Conservation (phyloP, 441 rosid genomes). For the Pelargonium myrrhifolium region DNA sequence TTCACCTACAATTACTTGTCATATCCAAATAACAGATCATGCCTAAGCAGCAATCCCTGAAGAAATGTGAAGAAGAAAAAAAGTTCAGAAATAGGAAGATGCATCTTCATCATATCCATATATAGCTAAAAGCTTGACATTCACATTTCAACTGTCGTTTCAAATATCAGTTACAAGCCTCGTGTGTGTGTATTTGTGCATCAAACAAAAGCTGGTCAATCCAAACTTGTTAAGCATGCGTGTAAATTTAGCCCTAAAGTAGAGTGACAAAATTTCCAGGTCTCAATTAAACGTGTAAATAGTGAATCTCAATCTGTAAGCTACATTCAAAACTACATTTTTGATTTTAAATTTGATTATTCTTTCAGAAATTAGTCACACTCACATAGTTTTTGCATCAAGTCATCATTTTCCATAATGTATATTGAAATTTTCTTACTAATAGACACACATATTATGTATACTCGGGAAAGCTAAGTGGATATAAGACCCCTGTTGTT, state of each 20-base stretch:
- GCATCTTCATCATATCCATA: constrained; percentile 6
- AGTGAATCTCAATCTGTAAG: too few relatives aligned
- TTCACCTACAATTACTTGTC: constrained; percentile 37
- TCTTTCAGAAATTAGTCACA: not conserved
- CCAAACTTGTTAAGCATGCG: not conserved
- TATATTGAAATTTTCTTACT: not conserved
- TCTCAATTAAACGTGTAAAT: too few relatives aligned
- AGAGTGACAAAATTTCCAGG: too few relatives aligned
- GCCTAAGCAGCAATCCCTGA: constrained; percentile 67
- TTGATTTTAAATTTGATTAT: not conserved
- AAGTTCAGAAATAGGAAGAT: constrained; percentile 8
- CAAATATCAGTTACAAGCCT: not conserved
- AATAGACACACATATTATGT: not conserved
- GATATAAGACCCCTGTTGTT: not conserved
- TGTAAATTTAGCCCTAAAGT: not conserved
- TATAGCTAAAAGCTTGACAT: not conserved
- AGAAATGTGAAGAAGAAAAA: constrained; percentile 17
- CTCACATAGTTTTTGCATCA: not conserved
- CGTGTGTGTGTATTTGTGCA: not conserved
- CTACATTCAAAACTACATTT: too few relatives aligned
- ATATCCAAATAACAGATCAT: constrained; percentile 33
- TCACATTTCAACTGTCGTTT: not conserved
- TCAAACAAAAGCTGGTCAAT: not conserved
- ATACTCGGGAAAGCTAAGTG: not conserved
- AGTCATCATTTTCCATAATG: not conserved